Base-by-base conservation (phyloP, 2,329 filamentous ascomycete genomes). In the Ophiosphaerella korrae region DNA sequence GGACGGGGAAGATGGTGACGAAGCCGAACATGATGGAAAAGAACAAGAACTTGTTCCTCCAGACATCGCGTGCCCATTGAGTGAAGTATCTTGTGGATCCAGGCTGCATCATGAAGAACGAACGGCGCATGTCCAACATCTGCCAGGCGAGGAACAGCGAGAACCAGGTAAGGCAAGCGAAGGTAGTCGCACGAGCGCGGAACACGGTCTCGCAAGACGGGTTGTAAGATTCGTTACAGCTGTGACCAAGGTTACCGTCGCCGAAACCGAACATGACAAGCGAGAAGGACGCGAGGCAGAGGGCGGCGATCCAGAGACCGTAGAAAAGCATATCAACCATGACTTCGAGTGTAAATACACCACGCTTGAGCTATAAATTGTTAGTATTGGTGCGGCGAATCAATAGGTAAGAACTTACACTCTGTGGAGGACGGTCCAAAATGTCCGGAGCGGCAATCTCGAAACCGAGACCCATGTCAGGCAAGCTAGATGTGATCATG, bases 141-240 rank as follows among this genome's bases (percentile, higher is more conserved):
- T 92, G 88, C 88, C 88, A 92, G 1, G 88, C 88, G 7, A 89
- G 79, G 77, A 91, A 88, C 14, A 91, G 80, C 0, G 87, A 86
- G 63, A 87, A 87, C 88, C 88, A 91, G 0, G 88, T 90, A 40
- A 91, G 80, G 58, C 84, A 88, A 37, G 86, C 86, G 66, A 91
- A 91, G 1, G 85, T 88, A 0, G 88, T 89, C 1, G 87, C 86
- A 34, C 88, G 84, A 2, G 88, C 88, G 36, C 70, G 70, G 63
- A 72, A 73, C 2, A 73, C 69, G 13, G 65, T 60, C 7, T 66
- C 58, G 55, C 69, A 72, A 32, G 44, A 48, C 2, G 48, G 29
- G 52, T 61, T 65, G 50, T 63, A 72, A 9, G 51, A 52, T 26
- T 64, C 55, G 56, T 73, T 73, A 48, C 71, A 72, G 48, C 63